Evolutionary conservation across 2,329 filamentous ascomycete species (phyloP).

Genomic region (Trichoderma endophyticum): DNA sequence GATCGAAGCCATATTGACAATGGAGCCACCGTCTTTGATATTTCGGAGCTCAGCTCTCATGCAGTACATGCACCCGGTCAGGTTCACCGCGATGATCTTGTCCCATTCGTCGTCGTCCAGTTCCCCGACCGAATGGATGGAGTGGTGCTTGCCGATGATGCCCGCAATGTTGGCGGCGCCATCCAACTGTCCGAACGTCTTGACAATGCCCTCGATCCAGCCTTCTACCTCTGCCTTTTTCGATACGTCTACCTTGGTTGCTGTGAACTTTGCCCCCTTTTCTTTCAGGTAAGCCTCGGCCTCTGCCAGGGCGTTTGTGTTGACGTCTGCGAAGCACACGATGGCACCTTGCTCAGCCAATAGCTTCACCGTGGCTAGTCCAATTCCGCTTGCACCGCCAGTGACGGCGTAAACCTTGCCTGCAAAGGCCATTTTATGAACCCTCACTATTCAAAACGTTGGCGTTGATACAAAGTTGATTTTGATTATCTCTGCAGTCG

Average conservation of each 20-base stretch:
- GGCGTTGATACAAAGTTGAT: background rate
- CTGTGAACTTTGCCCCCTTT: slow-evolving; percentile 28
- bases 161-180: slow-evolving; percentile 56
- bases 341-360: slow-evolving; percentile 36
- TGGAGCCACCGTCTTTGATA: slow-evolving; percentile 46
- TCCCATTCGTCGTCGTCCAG: slow-evolving; percentile 49
- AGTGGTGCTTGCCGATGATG: slow-evolving; percentile 46
- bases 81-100: slow-evolving; percentile 46
- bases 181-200: slow-evolving; percentile 51
- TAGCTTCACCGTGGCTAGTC: slow-evolving; percentile 39
- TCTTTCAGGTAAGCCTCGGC: slow-evolving; percentile 32
- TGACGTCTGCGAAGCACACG: slow-evolving; percentile 41
- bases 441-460: background rate
- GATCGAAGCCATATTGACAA: slow-evolving; percentile 56
- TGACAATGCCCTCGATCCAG: slow-evolving; percentile 48
- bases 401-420: slow-evolving; percentile 41
- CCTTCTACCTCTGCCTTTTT: slow-evolving; percentile 46
- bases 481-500: background rate
- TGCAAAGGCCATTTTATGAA: background rate
- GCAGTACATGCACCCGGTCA: slow-evolving; percentile 52
- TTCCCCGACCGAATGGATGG: slow-evolving; percentile 38
- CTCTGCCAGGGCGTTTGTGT: slow-evolving; percentile 28
- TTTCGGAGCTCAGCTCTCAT: slow-evolving; percentile 44
- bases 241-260: slow-evolving; percentile 48
- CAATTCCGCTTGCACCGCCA: slow-evolving; percentile 44